These are phyloP conservation scores for Blastobotrys raffinosifermentans DNA, from an alignment of 1,139 yeast species.

Conservation along the genomic window DNA sequence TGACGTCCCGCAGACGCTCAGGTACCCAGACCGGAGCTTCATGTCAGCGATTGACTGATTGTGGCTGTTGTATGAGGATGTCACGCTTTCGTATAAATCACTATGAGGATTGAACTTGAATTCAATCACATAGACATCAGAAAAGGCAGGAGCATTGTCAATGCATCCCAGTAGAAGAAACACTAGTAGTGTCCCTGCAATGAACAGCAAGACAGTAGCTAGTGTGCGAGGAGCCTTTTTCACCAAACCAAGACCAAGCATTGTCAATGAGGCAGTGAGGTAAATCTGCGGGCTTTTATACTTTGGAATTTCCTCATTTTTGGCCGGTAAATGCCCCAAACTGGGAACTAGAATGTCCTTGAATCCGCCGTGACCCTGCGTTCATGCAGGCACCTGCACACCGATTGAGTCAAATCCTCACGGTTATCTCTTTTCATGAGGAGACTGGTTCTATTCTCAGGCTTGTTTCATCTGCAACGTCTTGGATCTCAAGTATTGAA, in stretches of 20 bases:
- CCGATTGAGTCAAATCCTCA: too few relatives aligned
- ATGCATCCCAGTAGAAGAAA: conserved; percentile 52
- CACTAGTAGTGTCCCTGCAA: conserved; percentile 39
- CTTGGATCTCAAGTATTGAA: too few relatives aligned
- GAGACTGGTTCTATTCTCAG: too few relatives aligned
- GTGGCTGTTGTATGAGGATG: conserved; percentile 26
- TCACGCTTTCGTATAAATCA: conserved; percentile 35
- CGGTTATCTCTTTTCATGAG: too few relatives aligned
- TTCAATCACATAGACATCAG: conserved; percentile 43
- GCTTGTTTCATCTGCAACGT: too few relatives aligned
- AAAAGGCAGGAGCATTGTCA: conserved; percentile 36
- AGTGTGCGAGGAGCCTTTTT: not conserved
- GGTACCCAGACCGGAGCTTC: conserved; percentile 45
- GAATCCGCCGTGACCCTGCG: too few relatives aligned
- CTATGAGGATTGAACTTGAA: conserved; percentile 43
- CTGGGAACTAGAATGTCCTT: too few relatives aligned
- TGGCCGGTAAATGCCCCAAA: too few relatives aligned
- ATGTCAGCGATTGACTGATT: conserved; percentile 22
- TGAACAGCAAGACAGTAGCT: conserved; percentile 14
- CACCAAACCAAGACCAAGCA: conserved; percentile 1
- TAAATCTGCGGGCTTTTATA: too few relatives aligned
- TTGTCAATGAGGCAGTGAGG: too few relatives aligned
- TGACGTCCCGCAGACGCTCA: conserved; percentile 44
- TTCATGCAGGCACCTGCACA: too few relatives aligned
- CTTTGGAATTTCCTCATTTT: too few relatives aligned